Conservation (phyloP, 768 basidiomycete genomes). For the Trametes sanguinea region DNA sequence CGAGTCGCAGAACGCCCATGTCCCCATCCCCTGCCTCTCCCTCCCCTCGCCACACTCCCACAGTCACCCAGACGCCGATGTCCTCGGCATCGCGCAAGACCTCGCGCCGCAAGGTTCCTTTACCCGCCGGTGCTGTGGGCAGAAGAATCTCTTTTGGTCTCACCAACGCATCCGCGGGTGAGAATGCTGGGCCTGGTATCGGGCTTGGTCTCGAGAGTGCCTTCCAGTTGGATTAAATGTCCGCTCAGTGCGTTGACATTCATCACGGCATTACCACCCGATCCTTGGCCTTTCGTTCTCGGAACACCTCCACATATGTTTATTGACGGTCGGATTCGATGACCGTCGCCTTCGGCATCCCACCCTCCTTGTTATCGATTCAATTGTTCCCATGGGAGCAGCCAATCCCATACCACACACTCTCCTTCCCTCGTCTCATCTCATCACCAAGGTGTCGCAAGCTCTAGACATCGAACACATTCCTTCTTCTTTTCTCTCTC, state of each 20-base stretch:
- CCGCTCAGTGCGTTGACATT: neutral
- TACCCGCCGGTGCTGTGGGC: conserved; percentile 45
- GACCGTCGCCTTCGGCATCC: conserved; percentile 6
- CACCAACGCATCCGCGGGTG: conserved; percentile 40
- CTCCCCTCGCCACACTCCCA: conserved; percentile 5
- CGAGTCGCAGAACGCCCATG: conserved; percentile 11
- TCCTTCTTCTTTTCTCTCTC: neutral
- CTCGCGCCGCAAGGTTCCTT: conserved; percentile 48
- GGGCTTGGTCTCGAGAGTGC: conserved; percentile 63
- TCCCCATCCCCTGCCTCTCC: conserved; percentile 9
- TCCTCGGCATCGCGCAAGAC: conserved; percentile 37
- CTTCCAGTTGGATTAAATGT: conserved; percentile 58
- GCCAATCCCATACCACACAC: neutral
- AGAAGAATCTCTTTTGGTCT: conserved; percentile 67
- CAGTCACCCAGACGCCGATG: conserved; percentile 29
- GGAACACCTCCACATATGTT: conserved; percentile 6
- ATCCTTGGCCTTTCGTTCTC: neutral
- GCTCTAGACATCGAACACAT: neutral
- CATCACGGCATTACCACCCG: neutral
- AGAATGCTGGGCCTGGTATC: conserved; percentile 35
- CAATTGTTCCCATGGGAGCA: conserved; percentile 7
- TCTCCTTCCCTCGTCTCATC: conserved; percentile 1
- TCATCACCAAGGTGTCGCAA: neutral
- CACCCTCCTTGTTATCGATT: conserved; percentile 8
- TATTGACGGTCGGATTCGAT: conserved; percentile 8